phyloP scores from a whole-genome alignment of 352 stramenopile genomes.

The Phytophthora sojae region DNA sequence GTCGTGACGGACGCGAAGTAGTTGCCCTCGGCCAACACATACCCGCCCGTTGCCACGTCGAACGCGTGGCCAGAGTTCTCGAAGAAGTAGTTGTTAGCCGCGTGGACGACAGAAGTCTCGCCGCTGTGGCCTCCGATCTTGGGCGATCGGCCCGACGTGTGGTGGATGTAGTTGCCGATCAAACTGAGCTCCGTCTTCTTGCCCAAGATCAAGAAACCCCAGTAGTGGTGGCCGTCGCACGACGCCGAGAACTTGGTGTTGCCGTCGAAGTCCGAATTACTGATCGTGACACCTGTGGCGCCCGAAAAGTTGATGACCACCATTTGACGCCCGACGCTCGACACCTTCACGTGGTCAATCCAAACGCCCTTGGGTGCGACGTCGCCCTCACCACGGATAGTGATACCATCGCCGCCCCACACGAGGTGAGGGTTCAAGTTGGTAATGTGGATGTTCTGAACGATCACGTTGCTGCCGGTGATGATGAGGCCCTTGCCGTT shows the following conservation, averaged over 20 bases:
- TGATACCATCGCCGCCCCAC: no score
- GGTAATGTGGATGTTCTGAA: conserved; percentile 49
- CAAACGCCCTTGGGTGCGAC: conserved; percentile 29
- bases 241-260: conserved; percentile 18
- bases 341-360: conserved; percentile 48
- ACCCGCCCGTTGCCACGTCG: conserved; percentile 21
- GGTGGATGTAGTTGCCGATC: conserved; percentile 32
- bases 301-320: conserved; percentile 29
- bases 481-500: conserved; percentile 42
- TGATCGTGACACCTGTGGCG: conserved; percentile 27
- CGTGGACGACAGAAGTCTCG: conserved; percentile 24
- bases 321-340: conserved; percentile 42
- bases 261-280: conserved; percentile 34
- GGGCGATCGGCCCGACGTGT: conserved; percentile 40
- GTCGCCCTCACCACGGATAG: no score
- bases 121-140: conserved; percentile 37
- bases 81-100: conserved; percentile 37
- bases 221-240: conserved; percentile 52
- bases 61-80: conserved; percentile 31
- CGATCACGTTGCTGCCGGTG: conserved; percentile 37
- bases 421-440: conserved; percentile 46
- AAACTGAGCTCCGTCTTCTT: conserved; percentile 32
- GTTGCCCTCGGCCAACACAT: conserved; percentile 37
- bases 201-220: conserved; percentile 29
- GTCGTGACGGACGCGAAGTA: conserved; percentile 28